These are phyloP conservation scores for Cystoderma amianthinum DNA, from an alignment of 768 basidiomycete species.

Conservation along the genomic window DNA sequence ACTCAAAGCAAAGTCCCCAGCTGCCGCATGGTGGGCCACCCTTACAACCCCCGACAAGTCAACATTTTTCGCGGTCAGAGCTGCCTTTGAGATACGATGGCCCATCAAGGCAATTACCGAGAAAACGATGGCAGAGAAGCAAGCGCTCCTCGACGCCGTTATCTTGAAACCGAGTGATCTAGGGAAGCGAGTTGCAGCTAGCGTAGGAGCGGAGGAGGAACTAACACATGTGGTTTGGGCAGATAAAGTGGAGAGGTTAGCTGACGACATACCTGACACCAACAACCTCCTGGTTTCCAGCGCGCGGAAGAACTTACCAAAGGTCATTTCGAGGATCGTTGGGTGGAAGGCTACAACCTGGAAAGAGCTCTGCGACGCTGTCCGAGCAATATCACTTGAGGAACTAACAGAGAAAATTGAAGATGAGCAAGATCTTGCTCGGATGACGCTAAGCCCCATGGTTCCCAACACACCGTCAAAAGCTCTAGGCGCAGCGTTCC, in stretches of 20 bases:
- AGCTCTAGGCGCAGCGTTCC: too few relatives aligned
- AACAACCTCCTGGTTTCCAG: constrained; percentile 8
- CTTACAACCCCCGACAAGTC: too few relatives aligned
- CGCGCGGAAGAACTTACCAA: constrained; percentile 6
- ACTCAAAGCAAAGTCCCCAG: too few relatives aligned
- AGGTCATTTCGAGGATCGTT: background rate
- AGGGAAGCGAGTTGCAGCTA: constrained; percentile 11
- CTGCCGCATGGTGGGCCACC: too few relatives aligned
- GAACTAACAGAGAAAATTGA: too few relatives aligned
- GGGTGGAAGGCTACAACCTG: constrained; percentile 5
- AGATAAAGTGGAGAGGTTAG: constrained; percentile 10
- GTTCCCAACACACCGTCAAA: too few relatives aligned
- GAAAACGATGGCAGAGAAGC: constrained; percentile 9
- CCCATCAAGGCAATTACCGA: constrained; percentile 5
- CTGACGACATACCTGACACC: constrained; percentile 8
- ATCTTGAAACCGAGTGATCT: constrained; percentile 8
- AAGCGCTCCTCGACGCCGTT: constrained; percentile 4
- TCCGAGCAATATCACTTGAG: constrained; percentile 2
- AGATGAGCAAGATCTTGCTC: too few relatives aligned
- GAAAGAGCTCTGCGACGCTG: constrained; percentile 7
- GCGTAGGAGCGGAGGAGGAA: constrained; percentile 11
- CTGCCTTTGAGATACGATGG: constrained; percentile 11
- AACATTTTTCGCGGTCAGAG: too few relatives aligned
- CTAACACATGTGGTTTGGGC: constrained; percentile 16
- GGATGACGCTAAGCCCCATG: too few relatives aligned